These are phyloP conservation scores for Globisporangium solare DNA, from an alignment of 352 stramenopile species.

Conservation along the genomic window DNA sequence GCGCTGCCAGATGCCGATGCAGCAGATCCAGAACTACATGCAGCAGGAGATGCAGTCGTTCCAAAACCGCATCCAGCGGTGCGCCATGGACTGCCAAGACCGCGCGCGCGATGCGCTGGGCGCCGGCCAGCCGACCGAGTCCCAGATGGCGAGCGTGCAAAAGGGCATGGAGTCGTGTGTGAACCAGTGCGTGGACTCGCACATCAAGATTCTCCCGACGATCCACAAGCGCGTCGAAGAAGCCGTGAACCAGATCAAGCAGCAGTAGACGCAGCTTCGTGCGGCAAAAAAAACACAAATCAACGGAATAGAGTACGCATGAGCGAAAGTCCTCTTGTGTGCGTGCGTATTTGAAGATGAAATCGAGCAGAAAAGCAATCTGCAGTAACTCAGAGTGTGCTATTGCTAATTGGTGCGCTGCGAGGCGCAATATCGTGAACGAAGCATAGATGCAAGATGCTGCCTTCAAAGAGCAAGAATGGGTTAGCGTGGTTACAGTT, in stretches of 20 bases:
- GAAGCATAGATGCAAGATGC: too few species aligned
- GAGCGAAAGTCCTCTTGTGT: too few species aligned
- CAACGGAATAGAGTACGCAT: too few species aligned
- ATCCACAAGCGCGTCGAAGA: slow-evolving; percentile 72
- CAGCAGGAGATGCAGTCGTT: slow-evolving; percentile 83
- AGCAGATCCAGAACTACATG: slow-evolving; percentile 81
- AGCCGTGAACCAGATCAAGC: slow-evolving; percentile 66
- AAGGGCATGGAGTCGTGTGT: slow-evolving; percentile 80
- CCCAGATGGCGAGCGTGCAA: slow-evolving; percentile 61
- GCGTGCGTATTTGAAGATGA: too few species aligned
- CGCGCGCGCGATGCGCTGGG: slow-evolving; percentile 67
- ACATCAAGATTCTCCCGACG: slow-evolving; percentile 73
- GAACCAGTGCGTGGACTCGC: slow-evolving; percentile 55
- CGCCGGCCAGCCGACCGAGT: slow-evolving; percentile 54
- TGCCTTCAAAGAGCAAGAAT: too few species aligned
- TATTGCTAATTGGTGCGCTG: too few species aligned
- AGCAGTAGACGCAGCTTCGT: slow-evolving; percentile 20
- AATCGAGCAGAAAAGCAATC: too few species aligned
- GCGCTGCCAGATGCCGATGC: slow-evolving; percentile 81
- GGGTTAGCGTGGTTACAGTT: too few species aligned
- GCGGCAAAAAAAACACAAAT: too few species aligned
- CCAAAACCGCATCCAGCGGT: slow-evolving; percentile 80
- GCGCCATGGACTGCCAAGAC: slow-evolving; percentile 86
- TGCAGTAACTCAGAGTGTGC: too few species aligned
- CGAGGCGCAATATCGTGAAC: too few species aligned